Percentiles rank a stretch among this genome's conserved stretches.
These are phyloP conservation scores for Piloderma croceum DNA, from an alignment of 768 basidiomycete genomes.

Conservation along the genomic window DNA sequence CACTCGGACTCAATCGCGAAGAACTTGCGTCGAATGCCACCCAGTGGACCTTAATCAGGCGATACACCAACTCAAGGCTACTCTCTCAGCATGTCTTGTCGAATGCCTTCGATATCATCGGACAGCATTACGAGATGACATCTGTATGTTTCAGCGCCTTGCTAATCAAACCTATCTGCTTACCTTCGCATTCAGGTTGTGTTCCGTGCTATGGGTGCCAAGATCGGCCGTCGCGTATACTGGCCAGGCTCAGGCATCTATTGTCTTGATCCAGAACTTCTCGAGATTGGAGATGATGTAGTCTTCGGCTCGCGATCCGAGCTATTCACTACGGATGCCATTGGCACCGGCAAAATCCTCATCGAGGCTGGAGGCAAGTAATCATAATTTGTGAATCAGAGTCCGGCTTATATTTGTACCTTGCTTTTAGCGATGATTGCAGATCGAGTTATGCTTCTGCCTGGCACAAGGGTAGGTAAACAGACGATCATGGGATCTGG, in stretches of 20 bases:
- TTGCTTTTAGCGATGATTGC: slow-evolving; percentile 39
- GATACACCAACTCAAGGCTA: slow-evolving; percentile 34
- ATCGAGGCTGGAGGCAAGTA: slow-evolving; percentile 36
- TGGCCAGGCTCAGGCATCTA: slow-evolving; percentile 44
- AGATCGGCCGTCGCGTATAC: slow-evolving; percentile 42
- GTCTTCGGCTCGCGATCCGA: slow-evolving; percentile 43
- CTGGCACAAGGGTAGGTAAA: slow-evolving; percentile 34
- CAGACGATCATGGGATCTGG: slow-evolving; percentile 44
- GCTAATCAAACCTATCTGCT: not conserved
- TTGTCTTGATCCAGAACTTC: slow-evolving; percentile 42
- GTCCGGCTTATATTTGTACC: not conserved
- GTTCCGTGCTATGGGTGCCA: slow-evolving; percentile 44
- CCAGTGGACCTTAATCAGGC: slow-evolving; percentile 28
- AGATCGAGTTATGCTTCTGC: slow-evolving; percentile 41
- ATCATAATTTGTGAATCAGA: not conserved
- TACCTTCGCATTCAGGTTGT: slow-evolving; percentile 23
- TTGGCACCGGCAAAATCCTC: slow-evolving; percentile 35
- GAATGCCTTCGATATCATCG: slow-evolving; percentile 37
- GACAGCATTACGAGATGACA: slow-evolving; percentile 41
- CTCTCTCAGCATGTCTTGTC: slow-evolving; percentile 33
- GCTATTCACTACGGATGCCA: slow-evolving; percentile 38
- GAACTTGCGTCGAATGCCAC: slow-evolving; percentile 19
- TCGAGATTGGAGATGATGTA: slow-evolving; percentile 45
- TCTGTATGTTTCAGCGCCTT: slow-evolving; percentile 26
- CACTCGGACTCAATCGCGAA: slow-evolving; percentile 35